Evolutionary conservation across 148 eudicot genomes (phyloP), one percentile per base, ranked within the genome.

Genomic region (Camellia granthamiana): DNA sequence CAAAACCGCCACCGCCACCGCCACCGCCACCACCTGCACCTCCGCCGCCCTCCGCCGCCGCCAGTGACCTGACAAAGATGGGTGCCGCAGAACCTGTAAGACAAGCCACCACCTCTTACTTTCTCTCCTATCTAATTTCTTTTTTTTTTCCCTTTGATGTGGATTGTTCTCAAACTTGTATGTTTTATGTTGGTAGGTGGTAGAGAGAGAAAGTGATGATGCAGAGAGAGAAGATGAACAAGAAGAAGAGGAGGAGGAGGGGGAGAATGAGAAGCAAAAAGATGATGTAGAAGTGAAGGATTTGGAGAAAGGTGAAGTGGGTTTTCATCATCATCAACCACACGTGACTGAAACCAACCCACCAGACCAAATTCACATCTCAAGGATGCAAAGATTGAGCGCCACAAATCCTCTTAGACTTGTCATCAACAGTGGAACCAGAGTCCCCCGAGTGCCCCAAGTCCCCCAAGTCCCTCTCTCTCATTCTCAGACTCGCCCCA

Each of bases 361-460:
- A 12, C 86, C 78, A 10, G 75, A 62, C 0, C 84, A 84, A 65
- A 83, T 81, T 78, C 90, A 85, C 60, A 83, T 90, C 85, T 90
- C 95, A 21, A 92, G 89, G 83, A 81, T 92, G 83, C 88, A 94
- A 52, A 87, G 90, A 64, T 84, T 94, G 84, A 90, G 91, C 80
- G 90, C 89, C 51, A 88, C 97, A 15, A 94, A 94, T 78, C 98
- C 98, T 78, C 82, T 94, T 6, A 86, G 98, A 78, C 87, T 94
- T 76, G 90, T 89, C 71, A 83, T 91, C 65, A 87, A 91, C 70
- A 83, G 84, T 16, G 82, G 65, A 52, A 79, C 86, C 18, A 79
- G 91, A 78, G 83, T 77, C 56, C 84, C 92, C 38, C 38, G 38
- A 30, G 38, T 30, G 38, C 38, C 38, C 38, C 38, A 30, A 30